Evolutionary conservation across 495 filamentous ascomycete species (phyloP).

Genomic region (Hypoxylon trugodes): DNA sequence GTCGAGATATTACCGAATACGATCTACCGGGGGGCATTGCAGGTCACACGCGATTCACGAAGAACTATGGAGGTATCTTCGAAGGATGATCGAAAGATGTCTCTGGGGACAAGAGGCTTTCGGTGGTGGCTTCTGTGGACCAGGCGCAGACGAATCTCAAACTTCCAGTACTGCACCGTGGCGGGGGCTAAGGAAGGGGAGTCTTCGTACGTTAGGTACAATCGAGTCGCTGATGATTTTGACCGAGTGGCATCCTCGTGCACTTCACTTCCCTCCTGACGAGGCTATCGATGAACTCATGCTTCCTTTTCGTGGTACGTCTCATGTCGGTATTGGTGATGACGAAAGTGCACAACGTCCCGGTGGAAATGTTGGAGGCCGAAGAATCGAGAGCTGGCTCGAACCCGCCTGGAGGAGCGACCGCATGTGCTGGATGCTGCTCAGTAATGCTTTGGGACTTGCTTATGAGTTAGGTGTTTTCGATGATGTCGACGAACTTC

Average conservation of each 20-base stretch:
- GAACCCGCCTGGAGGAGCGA: conserved; percentile 97
- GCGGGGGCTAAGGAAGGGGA: conserved; percentile 71
- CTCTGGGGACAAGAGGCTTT: conserved; percentile 97
- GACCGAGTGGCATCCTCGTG: conserved; percentile 96
- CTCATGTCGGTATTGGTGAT: conserved; percentile 58
- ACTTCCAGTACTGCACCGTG: conserved; percentile 68
- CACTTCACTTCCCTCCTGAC: conserved; percentile 92
- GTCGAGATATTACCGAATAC: conserved; percentile 81
- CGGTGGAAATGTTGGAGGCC: conserved; percentile 65
- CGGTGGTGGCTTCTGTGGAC: conserved; percentile 84
- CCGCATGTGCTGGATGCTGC: conserved; percentile 98
- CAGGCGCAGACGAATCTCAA: conserved; percentile 71
- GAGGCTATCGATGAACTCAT: conserved; percentile 72
- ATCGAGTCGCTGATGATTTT: conserved; percentile 92
- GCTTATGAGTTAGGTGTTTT: conserved; percentile 96
- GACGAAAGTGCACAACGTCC: conserved; percentile 55
- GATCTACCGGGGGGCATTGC: conserved; percentile 81
- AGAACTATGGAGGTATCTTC: conserved; percentile 92
- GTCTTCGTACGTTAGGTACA: conserved; percentile 87
- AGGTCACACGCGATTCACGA: conserved; percentile 93
- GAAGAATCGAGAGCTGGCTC: conserved; percentile 90
- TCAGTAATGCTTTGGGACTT: conserved; percentile 87
- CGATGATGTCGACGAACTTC: conserved; percentile 75
- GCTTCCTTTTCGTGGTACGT: conserved; percentile 56
- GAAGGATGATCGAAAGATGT: conserved; percentile 91